Conservation (phyloP, 441 rosid genomes). For the Arabidopsis lyrata region DNA sequence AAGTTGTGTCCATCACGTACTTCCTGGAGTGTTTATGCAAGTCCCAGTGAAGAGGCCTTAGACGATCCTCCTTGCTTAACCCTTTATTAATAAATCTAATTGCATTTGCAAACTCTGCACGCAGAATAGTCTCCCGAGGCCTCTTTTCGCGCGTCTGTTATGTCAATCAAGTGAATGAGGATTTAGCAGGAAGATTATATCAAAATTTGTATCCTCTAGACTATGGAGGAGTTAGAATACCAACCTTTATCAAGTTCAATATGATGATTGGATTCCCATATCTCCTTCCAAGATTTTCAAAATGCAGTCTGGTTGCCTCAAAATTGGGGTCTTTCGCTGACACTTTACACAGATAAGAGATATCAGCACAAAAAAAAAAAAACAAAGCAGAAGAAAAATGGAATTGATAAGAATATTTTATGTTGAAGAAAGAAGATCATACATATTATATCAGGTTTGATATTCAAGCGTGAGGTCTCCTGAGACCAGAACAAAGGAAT, state of each 20-base stretch:
- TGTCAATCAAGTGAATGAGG: constrained; percentile 29
- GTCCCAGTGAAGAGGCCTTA: constrained; percentile 81
- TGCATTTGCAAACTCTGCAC: constrained; percentile 73
- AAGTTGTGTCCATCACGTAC: constrained; percentile 47
- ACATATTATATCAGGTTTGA: constrained; percentile 80
- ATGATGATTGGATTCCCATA: constrained; percentile 81
- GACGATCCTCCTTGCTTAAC: constrained; percentile 60
- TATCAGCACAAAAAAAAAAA: constrained; percentile 36
- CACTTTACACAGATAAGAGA: constrained; percentile 51
- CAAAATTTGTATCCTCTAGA: constrained; percentile 21
- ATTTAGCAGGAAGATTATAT: constrained; percentile 12
- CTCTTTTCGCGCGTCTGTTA: constrained; percentile 72
- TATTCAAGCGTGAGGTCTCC: constrained; percentile 81
- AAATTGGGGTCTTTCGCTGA: constrained; percentile 63
- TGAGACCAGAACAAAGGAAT: constrained; percentile 91
- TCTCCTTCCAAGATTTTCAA: constrained; percentile 76
- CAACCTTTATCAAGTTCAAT: constrained; percentile 77
- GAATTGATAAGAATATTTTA: constrained; percentile 12
- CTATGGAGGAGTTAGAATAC: constrained; percentile 12
- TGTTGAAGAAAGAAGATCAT: constrained; percentile 43
- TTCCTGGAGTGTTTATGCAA: constrained; percentile 69
- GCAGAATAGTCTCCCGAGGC: constrained; percentile 80
- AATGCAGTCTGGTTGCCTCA: constrained; percentile 79
- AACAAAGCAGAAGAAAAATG: not conserved
- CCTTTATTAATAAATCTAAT: constrained; percentile 63